A percentile compares a stretch with the other conserved stretches of the same genome.
Evolutionary conservation across 371 early-diverging fungal genomes (phyloP).

Genomic region (Rhizopus delemar): DNA sequence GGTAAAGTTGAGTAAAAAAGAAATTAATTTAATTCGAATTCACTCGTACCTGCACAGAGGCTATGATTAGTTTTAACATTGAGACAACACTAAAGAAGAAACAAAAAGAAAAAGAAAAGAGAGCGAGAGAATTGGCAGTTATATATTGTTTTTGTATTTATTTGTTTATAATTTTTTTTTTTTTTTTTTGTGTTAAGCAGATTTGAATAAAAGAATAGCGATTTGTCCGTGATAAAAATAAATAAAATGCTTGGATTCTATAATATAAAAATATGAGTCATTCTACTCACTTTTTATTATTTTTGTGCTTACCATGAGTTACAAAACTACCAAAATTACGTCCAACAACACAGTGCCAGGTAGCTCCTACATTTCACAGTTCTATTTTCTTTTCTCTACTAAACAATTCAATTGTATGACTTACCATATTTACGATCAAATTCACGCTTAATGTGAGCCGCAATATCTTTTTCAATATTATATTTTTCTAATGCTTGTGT

Average conservation of each 20-base stretch:
- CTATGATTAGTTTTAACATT: slow-evolving; percentile 23
- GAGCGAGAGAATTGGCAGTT: not conserved
- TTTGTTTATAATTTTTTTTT: not conserved
- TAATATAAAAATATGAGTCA: not conserved
- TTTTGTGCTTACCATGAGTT: slow-evolving; percentile 80
- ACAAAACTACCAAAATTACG: slow-evolving; percentile 98
- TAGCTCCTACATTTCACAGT: slow-evolving; percentile 57
- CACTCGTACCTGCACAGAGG: slow-evolving; percentile 22
- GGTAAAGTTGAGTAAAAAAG: not conserved
- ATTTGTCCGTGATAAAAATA: slow-evolving; percentile 97
- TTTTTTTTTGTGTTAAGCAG: slow-evolving; percentile 58
- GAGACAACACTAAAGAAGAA: not conserved
- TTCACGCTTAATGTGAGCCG: slow-evolving; percentile 95
- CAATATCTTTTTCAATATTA: slow-evolving; percentile 97
- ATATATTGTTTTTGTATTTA: not conserved
- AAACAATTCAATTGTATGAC: not conserved
- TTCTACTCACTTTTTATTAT: not conserved
- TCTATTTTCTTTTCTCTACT: not conserved
- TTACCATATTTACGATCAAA: slow-evolving; percentile 94
- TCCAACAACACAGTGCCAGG: slow-evolving; percentile 98
- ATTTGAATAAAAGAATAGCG: slow-evolving; percentile 94
- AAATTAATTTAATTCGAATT: not conserved
- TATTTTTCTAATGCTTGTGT: slow-evolving; percentile 91
- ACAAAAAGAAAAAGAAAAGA: not conserved
- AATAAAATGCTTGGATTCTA: slow-evolving; percentile 93